phyloP scores from a whole-genome alignment of 345 rosid genomes.

The Schrenkiella parvula region DNA sequence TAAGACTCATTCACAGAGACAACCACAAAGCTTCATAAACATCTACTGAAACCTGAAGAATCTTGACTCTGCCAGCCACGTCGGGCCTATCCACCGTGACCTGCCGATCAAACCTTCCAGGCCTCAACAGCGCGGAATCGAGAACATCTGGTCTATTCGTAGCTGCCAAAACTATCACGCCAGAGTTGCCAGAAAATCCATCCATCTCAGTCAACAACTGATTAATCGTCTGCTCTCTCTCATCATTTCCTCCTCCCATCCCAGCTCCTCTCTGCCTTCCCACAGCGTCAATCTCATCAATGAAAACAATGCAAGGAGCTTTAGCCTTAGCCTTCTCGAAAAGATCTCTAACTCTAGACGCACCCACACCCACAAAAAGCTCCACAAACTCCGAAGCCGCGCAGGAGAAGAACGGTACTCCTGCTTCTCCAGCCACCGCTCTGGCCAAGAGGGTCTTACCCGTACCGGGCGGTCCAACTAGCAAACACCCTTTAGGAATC shows the following conservation, averaged over 20 bases:
- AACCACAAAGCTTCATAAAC: neutral
- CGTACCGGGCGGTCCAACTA: slow-evolving; percentile 82
- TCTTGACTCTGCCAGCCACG: slow-evolving; percentile 88
- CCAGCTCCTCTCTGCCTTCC: slow-evolving; percentile 98
- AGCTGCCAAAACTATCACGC: slow-evolving; percentile 91
- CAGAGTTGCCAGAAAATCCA: slow-evolving; percentile 81
- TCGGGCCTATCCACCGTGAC: slow-evolving; percentile 92
- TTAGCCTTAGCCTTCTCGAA: slow-evolving; percentile 80
- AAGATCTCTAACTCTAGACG: slow-evolving; percentile 85
- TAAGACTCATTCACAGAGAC: neutral
- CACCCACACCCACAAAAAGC: slow-evolving; percentile 85
- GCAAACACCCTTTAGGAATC: slow-evolving; percentile 76
- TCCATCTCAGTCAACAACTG: slow-evolving; percentile 92
- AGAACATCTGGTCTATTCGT: slow-evolving; percentile 88
- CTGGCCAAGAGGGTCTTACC: slow-evolving; percentile 84
- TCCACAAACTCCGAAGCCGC: slow-evolving; percentile 84
- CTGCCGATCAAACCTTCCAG: slow-evolving; percentile 86
- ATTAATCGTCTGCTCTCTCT: slow-evolving; percentile 88
- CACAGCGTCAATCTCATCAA: slow-evolving; percentile 91
- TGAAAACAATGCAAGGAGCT: slow-evolving; percentile 80
- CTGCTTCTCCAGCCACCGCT: slow-evolving; percentile 90
- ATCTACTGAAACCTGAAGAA: slow-evolving; percentile 59
- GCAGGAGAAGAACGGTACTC: slow-evolving; percentile 77
- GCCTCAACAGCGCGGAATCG: slow-evolving; percentile 75
- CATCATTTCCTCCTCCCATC: slow-evolving; percentile 90